A percentile compares a stretch with the other conserved stretches of the same genome.
phyloP scores from a whole-genome alignment of 2,329 filamentous ascomycete species.

The Stachybotrys chartarum region DNA sequence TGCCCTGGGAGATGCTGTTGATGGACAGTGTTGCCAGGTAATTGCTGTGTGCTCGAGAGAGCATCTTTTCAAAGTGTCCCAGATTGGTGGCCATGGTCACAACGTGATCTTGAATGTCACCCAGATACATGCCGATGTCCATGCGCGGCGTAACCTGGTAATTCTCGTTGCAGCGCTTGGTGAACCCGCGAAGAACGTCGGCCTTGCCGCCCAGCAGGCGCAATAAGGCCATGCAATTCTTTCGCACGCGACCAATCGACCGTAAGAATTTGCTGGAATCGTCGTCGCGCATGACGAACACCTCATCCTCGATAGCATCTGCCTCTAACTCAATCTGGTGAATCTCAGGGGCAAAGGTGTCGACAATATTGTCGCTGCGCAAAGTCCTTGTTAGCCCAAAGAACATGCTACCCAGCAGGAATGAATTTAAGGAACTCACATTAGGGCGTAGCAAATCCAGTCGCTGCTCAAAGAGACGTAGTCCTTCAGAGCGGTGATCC shows the following conservation, averaged over 20 bases:
- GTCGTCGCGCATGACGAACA: conserved; percentile 85
- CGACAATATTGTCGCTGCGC: conserved; percentile 84
- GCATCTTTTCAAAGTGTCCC: conserved; percentile 94
- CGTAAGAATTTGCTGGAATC: conserved; percentile 84
- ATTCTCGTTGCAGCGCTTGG: conserved; percentile 97
- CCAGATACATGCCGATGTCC: conserved; percentile 93
- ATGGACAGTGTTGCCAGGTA: conserved; percentile 93
- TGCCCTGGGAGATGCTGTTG: conserved; percentile 83
- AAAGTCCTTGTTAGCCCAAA: conserved; percentile 13
- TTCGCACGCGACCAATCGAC: conserved; percentile 82
- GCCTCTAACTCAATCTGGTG: conserved; percentile 80
- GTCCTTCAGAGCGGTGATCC: conserved; percentile 88
- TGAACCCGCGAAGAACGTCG: conserved; percentile 96
- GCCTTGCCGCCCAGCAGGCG: conserved; percentile 92
- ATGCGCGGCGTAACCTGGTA: conserved; percentile 92
- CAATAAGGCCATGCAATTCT: conserved; percentile 90
- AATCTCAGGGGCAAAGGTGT: conserved; percentile 88
- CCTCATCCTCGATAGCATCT: conserved; percentile 89
- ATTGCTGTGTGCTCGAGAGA: conserved; percentile 89
- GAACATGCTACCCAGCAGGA: neutral
- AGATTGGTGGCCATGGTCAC: conserved; percentile 98
- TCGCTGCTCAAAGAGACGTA: conserved; percentile 92
- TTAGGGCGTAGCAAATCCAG: conserved; percentile 98
- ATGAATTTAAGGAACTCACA: conserved; percentile 47
- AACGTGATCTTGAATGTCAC: conserved; percentile 98